These are phyloP conservation scores for Paraphoma sp. DNA, from an alignment of 2,329 filamentous ascomycete genomes.

Conservation along the genomic window DNA sequence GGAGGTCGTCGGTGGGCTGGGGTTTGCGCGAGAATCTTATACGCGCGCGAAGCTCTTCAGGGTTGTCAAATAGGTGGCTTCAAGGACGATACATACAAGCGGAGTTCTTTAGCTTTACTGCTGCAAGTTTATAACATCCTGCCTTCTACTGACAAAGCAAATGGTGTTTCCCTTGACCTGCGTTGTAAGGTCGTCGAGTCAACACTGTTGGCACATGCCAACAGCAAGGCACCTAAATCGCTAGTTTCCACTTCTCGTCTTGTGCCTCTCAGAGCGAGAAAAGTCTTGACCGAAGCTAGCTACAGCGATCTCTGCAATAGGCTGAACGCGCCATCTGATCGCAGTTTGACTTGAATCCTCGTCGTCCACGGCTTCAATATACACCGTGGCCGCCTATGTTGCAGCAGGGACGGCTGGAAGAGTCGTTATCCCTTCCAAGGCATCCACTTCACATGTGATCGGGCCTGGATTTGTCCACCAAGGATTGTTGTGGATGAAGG, in stretches of 20 bases:
- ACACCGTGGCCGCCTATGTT: neutral
- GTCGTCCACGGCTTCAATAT: neutral
- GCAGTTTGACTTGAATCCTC: no score
- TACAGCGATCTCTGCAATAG: neutral
- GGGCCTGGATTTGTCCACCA: neutral
- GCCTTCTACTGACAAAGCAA: no score
- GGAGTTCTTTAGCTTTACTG: no score
- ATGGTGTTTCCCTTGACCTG: neutral
- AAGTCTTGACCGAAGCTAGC: neutral
- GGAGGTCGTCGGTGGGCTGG: no score
- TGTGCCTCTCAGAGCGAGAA: neutral
- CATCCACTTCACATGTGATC: slow-evolving; percentile 3
- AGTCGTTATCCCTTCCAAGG: neutral
- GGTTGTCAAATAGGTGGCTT: no score
- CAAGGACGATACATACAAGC: no score
- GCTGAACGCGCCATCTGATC: no score
- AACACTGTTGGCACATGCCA: neutral
- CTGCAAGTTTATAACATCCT: no score
- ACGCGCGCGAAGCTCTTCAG: no score
- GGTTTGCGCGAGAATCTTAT: no score
- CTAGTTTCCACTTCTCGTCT: neutral
- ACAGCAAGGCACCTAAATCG: neutral
- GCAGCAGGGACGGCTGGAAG: neutral
- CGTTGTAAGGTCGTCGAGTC: neutral
- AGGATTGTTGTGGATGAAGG: neutral